A percentile compares a stretch with the other conserved stretches of the same genome.
Evolutionary conservation across 2,329 filamentous ascomycete species (phyloP).

Genomic region (Aureobasidium sp.): DNA sequence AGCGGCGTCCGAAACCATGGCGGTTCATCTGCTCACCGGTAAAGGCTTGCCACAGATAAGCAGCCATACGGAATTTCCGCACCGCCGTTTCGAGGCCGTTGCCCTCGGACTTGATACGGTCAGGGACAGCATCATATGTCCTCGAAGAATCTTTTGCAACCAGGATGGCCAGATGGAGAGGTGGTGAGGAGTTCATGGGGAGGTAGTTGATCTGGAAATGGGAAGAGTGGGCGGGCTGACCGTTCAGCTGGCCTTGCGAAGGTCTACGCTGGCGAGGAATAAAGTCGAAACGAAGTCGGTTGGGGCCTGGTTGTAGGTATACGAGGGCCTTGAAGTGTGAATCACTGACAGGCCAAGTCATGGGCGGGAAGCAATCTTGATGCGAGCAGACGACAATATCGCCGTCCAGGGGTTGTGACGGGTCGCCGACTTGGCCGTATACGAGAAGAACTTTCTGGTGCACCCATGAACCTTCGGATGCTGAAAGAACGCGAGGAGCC

Average conservation of each 20-base stretch:
- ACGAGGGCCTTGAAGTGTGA: constrained; percentile 88
- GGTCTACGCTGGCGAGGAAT: constrained; percentile 16
- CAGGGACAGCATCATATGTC: constrained; percentile 74
- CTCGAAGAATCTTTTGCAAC: constrained; percentile 80
- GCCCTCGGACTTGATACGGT: constrained; percentile 67
- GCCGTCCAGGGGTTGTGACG: constrained; percentile 65
- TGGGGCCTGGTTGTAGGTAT: constrained; percentile 84
- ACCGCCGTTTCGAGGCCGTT: constrained; percentile 74
- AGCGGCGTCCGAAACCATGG: constrained; percentile 75
- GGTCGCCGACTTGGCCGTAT: constrained; percentile 72
- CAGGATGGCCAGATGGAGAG: constrained; percentile 81
- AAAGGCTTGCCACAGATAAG: constrained; percentile 94
- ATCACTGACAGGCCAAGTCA: constrained; percentile 77
- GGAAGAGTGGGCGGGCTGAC: constrained; percentile 69
- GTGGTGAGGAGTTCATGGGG: constrained; percentile 67
- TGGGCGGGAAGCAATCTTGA: constrained; percentile 76
- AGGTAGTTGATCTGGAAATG: constrained; percentile 82
- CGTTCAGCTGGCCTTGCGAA: constrained; percentile 48
- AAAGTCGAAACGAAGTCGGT: constrained; percentile 82
- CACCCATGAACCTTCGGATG: constrained; percentile 78
- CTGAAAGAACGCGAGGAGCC: constrained; percentile 69
- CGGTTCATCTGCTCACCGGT: constrained; percentile 94
- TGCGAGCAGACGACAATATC: constrained; percentile 69
- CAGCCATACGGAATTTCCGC: constrained; percentile 87
- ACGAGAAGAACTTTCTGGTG: constrained; percentile 85